phyloP scores from a whole-genome alignment of 2,329 filamentous ascomycete genomes.

The Trichoderma arundinaceum region DNA sequence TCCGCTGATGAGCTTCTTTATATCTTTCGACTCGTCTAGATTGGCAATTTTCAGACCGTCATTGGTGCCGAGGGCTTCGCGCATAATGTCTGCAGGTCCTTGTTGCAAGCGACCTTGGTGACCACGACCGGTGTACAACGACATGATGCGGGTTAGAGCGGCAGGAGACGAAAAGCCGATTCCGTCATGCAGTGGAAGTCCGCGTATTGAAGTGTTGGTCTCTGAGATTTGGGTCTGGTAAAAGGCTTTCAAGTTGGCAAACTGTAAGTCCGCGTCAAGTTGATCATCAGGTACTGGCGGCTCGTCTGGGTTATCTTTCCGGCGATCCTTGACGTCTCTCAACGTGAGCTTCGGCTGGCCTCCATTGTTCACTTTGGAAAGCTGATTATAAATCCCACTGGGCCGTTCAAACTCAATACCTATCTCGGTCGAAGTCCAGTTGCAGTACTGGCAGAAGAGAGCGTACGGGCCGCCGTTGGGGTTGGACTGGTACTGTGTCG shows the following conservation, averaged over 20 bases:
- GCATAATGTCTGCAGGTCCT: slow-evolving; percentile 73
- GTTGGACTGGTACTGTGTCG: slow-evolving; percentile 46
- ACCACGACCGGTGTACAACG: slow-evolving; percentile 74
- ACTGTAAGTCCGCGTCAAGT: slow-evolving; percentile 71
- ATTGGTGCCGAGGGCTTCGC: slow-evolving; percentile 71
- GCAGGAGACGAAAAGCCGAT: slow-evolving; percentile 74
- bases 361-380: slow-evolving; percentile 72
- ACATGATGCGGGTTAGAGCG: slow-evolving; percentile 88
- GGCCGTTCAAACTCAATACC: slow-evolving; percentile 89
- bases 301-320: slow-evolving; percentile 52
- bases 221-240: slow-evolving; percentile 80
- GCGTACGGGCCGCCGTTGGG: slow-evolving; percentile 66
- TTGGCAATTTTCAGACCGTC: slow-evolving; percentile 74
- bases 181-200: slow-evolving; percentile 49
- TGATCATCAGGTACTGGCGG: slow-evolving; percentile 50
- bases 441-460: slow-evolving; percentile 86
- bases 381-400: slow-evolving; percentile 82
- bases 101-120: slow-evolving; percentile 68
- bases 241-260: slow-evolving; percentile 75
- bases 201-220: slow-evolving; percentile 57
- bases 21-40: slow-evolving; percentile 65
- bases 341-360: slow-evolving; percentile 57
- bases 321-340: slow-evolving; percentile 58
- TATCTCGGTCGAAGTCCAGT: slow-evolving; percentile 89
- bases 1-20: slow-evolving; percentile 62